Percentiles rank a stretch among this genome's conserved stretches.
These are phyloP conservation scores for Fusarium sp. DNA, from an alignment of 2,329 filamentous ascomycete genomes.

Conservation along the genomic window DNA sequence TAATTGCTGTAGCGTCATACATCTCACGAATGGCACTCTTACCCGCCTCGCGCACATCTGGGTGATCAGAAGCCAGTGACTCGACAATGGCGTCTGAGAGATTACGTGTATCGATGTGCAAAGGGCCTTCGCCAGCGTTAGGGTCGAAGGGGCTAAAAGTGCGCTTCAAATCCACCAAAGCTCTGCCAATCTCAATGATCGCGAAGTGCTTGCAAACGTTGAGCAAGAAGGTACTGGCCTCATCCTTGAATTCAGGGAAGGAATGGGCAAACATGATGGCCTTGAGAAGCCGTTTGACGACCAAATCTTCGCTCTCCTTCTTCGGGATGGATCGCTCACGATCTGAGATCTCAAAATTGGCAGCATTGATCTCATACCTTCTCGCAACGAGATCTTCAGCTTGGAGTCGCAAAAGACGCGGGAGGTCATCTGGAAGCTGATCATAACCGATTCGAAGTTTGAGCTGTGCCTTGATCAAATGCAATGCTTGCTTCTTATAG, in stretches of 20 bases:
- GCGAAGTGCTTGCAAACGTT: conserved; percentile 92
- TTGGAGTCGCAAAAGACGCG: conserved; percentile 85
- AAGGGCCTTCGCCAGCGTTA: conserved; percentile 84
- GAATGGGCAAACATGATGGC: conserved; percentile 88
- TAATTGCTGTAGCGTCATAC: conserved; percentile 78
- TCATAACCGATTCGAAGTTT: conserved; percentile 93
- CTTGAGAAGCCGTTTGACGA: conserved; percentile 87
- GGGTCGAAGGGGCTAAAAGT: conserved; percentile 84
- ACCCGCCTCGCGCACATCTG: conserved; percentile 83
- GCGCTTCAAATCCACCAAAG: conserved; percentile 84
- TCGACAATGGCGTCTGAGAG: conserved; percentile 92
- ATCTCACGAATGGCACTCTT: conserved; percentile 82
- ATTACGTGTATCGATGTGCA: conserved; percentile 87
- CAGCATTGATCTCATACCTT: conserved; percentile 77
- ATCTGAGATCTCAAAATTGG: conserved; percentile 80
- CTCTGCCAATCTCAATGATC: conserved; percentile 86
- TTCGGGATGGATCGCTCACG: conserved; percentile 86
- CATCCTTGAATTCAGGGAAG: conserved; percentile 80
- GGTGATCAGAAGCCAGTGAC: conserved; percentile 86
- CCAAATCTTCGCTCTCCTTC: conserved; percentile 84
- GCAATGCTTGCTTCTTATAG: conserved; percentile 94
- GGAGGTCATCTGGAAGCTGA: conserved; percentile 88
- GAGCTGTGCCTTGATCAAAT: conserved; percentile 86
- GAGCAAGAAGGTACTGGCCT: conserved; percentile 79
- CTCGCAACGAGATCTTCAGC: conserved; percentile 84